Conservation (phyloP, 1,139 yeast species). For the Geotrichum siamense region DNA sequence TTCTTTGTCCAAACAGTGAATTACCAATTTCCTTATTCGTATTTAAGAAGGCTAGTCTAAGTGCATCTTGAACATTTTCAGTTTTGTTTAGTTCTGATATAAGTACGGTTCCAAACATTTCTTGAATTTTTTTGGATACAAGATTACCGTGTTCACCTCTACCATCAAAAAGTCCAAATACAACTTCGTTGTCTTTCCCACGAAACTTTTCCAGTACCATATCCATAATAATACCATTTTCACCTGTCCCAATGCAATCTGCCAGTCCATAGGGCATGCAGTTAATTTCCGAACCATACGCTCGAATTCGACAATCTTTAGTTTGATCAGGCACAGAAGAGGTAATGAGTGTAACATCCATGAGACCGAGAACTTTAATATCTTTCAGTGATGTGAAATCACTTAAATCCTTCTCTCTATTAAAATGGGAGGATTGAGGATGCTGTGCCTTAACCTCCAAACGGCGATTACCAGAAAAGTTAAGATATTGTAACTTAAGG, state of each 20-base stretch:
- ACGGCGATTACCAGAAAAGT: slow-evolving; percentile 86
- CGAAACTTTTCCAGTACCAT: slow-evolving; percentile 81
- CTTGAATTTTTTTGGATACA: slow-evolving; percentile 73
- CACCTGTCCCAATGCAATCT: slow-evolving; percentile 69
- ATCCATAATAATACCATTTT: slow-evolving; percentile 68
- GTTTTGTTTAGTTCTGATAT: slow-evolving; percentile 54
- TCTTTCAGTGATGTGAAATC: slow-evolving; percentile 69
- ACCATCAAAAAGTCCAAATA: slow-evolving; percentile 86
- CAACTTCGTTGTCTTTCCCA: slow-evolving; percentile 64
- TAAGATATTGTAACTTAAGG: slow-evolving; percentile 64
- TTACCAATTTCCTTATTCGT: slow-evolving; percentile 77
- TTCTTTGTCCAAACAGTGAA: slow-evolving; percentile 42
- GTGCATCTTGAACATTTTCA: slow-evolving; percentile 52
- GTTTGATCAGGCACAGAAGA: slow-evolving; percentile 80
- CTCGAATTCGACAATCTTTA: slow-evolving; percentile 75
- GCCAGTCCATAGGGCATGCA: slow-evolving; percentile 86
- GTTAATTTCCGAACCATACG: slow-evolving; percentile 80
- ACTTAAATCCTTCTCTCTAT: slow-evolving; percentile 46
- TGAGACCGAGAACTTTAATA: slow-evolving; percentile 70
- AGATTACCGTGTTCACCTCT: slow-evolving; percentile 50
- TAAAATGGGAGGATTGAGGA: slow-evolving; percentile 30
- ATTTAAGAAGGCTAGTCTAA: slow-evolving; percentile 69
- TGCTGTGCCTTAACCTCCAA: slow-evolving; percentile 74
- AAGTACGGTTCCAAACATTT: slow-evolving; percentile 55
- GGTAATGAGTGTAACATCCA: slow-evolving; percentile 91